Evolutionary conservation across 1,284 basidiomycete genomes (phyloP), one percentile per base, ranked within the genome.

Genomic region (Sparassis latifolia): DNA sequence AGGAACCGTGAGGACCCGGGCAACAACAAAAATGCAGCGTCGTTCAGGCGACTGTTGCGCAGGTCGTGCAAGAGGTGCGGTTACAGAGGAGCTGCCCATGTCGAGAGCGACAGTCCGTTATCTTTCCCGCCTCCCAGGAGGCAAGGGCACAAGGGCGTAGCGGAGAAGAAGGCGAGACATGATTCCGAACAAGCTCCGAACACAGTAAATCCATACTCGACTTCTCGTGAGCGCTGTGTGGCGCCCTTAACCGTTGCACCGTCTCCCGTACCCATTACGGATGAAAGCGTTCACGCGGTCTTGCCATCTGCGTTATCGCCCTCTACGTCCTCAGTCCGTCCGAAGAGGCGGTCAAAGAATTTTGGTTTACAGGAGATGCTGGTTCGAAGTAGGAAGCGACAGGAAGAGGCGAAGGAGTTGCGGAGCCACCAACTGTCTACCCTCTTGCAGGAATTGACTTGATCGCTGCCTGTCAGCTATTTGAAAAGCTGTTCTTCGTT

Each of bases 281-380:
- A 20, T 20, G 20, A 20, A 20, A 20, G 20, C 20, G 20, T 20
- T 20, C 20, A 20, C 20, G 20, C 20, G 20, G 20, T 20, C 20
- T 20, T 20, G 20, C 20, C 20, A 20, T 20, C 20, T 20, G 20
- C 20, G 20, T 20, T 20, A 20, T 20, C 20, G 20, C 20, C 20
- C 20, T 20, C 20, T 20, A 20, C 20, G 20, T 20, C 20, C 20
- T 20, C 20, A 20, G 20, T 20, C 20, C 20, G 20, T 20, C 7
- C 35, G 35, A 37, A 64, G 51, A 45, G 63, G 5, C 68, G 72
- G 29, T 57, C 66, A 12, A 72, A 78, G 51, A 77, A 77, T 60
- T 75, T 73, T 53, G 74, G 74, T 5, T 61, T 89, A 43, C 83
- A 80, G 62, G 74, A 78, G 40, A 75, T 89, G 69, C 69, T 89